These are phyloP conservation scores for Kodamaea leandrae DNA, from an alignment of 805 yeast species.

Conservation along the genomic window DNA sequence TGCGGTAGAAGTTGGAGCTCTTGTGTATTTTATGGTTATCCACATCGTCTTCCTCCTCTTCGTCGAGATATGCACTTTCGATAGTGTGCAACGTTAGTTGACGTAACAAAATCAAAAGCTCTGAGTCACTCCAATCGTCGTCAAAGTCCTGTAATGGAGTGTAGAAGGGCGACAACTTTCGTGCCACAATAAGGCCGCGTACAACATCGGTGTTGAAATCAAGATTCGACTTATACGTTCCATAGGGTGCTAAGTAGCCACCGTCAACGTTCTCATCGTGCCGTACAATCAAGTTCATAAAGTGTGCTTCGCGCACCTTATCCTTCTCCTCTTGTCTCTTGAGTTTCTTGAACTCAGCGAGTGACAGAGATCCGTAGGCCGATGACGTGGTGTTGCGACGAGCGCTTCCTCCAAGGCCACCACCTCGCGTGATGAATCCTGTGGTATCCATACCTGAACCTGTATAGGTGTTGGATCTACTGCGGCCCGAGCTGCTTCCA, in stretches of 20 bases:
- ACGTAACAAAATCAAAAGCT: conserved; percentile 49
- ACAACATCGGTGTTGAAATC: conserved; percentile 77
- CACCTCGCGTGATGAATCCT: conserved; percentile 9
- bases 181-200: conserved; percentile 60
- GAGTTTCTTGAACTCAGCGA: conserved; percentile 20
- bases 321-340: conserved; percentile 54
- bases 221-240: conserved; percentile 73
- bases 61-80: conserved; percentile 47
- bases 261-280: conserved; percentile 83
- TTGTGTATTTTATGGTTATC: conserved; percentile 58
- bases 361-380: conserved; percentile 12
- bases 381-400: conserved; percentile 23
- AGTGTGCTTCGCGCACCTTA: conserved; percentile 50
- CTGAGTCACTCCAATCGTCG: conserved; percentile 66
- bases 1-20: conserved; percentile 42
- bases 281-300: conserved; percentile 55
- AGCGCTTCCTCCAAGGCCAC: conserved; percentile 2
- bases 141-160: conserved; percentile 84
- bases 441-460: conserved; percentile 7
- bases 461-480: conserved; percentile 12
- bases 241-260: conserved; percentile 88
- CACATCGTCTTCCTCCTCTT: conserved; percentile 56
- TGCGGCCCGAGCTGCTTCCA: conserved; percentile 17
- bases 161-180: conserved; percentile 85
- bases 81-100: conserved; percentile 58